Evolutionary conservation across 2,329 filamentous ascomycete species (phyloP), one percentile per base, ranked within the genome.

Genomic region (Aureobasidium sp.): DNA sequence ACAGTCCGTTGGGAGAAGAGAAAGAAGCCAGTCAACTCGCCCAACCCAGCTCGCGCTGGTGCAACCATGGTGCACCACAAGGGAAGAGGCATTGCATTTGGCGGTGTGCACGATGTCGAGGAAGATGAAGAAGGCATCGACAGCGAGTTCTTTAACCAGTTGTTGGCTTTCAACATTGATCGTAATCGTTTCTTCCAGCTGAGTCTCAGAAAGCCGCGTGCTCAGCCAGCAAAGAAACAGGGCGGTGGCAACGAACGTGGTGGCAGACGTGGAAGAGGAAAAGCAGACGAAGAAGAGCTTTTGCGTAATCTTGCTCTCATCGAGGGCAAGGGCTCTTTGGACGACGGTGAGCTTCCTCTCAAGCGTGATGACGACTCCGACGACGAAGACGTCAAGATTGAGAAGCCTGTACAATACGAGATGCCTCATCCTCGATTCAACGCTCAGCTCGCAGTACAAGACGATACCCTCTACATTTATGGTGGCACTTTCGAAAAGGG

Each of bases 401-500:
- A 80, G 44, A 82, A 82, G 68, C 81, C 84, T 0, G 79, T 80
- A 1, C 82, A 87, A 64, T 89, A 89, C 78, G 92, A 96, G 72
- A 87, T 95, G 72, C 94, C 94, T 3, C 92, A 97, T 69, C 83
- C 86, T 20, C 83, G 94, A 57, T 99, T 99, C 78, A 97, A 97
- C 68, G 87, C 91, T 1, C 89, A 94, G 67, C 78, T 97, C 42
- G 86, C 93, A 0, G 90, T 97, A 0, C 92, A 97, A 75, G 90
- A 92, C 67, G 94, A 99, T 72, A 86, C 90, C 9, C 81, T 97
- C 0, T 99, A 93, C 76, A 90, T 97, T 60, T 97, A 95, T 70
- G 92, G 94, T 34, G 94, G 94, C 20, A 99, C 93, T 0, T 97
- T 89, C 69, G 94, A 99, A 72, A 94, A 96, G 72, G 93, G 90